Conservation (phyloP, 2,329 filamentous ascomycete genomes). For the Hypoxylon sp. region DNA sequence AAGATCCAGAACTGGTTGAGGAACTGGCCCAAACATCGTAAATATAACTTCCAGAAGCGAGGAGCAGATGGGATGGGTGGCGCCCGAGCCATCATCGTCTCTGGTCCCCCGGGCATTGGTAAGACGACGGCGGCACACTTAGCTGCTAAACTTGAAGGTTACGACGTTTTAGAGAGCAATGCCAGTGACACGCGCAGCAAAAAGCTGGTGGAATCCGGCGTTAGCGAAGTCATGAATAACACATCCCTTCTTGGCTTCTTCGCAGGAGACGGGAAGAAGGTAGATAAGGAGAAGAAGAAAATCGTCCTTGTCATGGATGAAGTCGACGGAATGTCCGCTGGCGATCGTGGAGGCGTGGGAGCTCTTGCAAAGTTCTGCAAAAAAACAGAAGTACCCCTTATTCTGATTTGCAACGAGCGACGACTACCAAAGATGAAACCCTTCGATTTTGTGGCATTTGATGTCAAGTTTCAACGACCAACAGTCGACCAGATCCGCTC, state of each 20-base stretch:
- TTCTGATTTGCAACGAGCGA: slow-evolving; percentile 97
- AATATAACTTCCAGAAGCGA: slow-evolving; percentile 83
- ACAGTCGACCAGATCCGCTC: slow-evolving; percentile 92
- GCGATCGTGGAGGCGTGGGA: slow-evolving; percentile 94
- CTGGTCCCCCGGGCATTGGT: slow-evolving; percentile 94
- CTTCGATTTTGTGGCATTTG: slow-evolving; percentile 88
- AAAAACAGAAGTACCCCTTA: slow-evolving; percentile 94
- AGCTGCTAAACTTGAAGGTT: slow-evolving; percentile 92
- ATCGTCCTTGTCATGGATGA: slow-evolving; percentile 98
- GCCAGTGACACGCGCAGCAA: slow-evolving; percentile 97
- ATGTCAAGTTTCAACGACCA: slow-evolving; percentile 89
- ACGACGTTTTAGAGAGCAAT: slow-evolving; percentile 94
- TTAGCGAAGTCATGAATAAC: slow-evolving; percentile 93
- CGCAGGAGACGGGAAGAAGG: slow-evolving; percentile 83
- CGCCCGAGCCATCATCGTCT: slow-evolving; percentile 92
- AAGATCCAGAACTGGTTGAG: slow-evolving; percentile 90
- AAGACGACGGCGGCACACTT: slow-evolving; percentile 98
- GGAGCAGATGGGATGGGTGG: slow-evolving; percentile 88
- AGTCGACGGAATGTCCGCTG: slow-evolving; percentile 98
- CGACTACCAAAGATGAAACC: slow-evolving; percentile 97
- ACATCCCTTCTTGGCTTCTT: slow-evolving; percentile 95
- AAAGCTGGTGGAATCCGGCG: slow-evolving; percentile 88
- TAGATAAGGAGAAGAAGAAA: slow-evolving; percentile 89
- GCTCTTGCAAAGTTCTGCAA: slow-evolving; percentile 95
- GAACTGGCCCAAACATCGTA: slow-evolving; percentile 83